Base-by-base conservation (phyloP, 805 yeast species). In the Kuraishia capsulata region DNA sequence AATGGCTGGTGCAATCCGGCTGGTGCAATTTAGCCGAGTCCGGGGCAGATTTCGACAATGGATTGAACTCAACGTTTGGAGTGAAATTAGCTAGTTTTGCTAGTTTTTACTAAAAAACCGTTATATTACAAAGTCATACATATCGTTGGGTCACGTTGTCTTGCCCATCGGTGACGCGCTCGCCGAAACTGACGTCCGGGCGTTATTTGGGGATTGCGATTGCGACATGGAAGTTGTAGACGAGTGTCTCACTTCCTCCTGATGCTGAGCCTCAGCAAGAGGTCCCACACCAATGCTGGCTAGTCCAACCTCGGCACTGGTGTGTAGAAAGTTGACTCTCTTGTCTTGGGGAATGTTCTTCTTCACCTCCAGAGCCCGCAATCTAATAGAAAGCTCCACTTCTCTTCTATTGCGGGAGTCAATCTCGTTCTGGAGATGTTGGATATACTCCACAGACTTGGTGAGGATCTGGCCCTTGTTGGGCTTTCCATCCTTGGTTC, bases 271-370 rank as follows among this genome's bases (percentile, higher is more conserved):
- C 21, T 65, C 76, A 1, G 84, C 78, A 37, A 82, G 57, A 1
- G 90, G 89, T 2, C 94, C 94, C 5, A 84, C 92, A 1, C 96
- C 95, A 35, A 84, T 81, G 48, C 74, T 73, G 0, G 87, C 78
- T 40, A 86, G 61, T 2, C 84, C 86, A 20, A 69, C 59, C 52
- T 85, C 95, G 0, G 95, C 96, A 53, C 87, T 78, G 2, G 95
- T 85, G 47, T 79, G 63, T 51, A 72, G 55, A 48, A 76, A 57
- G 52, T 73, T 61, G 41, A 64, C 46, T 48, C 54, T 43, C 43
- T 53, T 46, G 43, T 64, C 53, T 20, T 67, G 54, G 11, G 67
- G 67, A 24, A 65, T 53, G 44, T 66, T 65, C 20, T 65, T 64
- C 14, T 61, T 50, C 33, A 62, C 64, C 45, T 77, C 71, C 42